phyloP scores from a whole-genome alignment of 192 early-diverging fungal species.

The Coemansia sp. region DNA sequence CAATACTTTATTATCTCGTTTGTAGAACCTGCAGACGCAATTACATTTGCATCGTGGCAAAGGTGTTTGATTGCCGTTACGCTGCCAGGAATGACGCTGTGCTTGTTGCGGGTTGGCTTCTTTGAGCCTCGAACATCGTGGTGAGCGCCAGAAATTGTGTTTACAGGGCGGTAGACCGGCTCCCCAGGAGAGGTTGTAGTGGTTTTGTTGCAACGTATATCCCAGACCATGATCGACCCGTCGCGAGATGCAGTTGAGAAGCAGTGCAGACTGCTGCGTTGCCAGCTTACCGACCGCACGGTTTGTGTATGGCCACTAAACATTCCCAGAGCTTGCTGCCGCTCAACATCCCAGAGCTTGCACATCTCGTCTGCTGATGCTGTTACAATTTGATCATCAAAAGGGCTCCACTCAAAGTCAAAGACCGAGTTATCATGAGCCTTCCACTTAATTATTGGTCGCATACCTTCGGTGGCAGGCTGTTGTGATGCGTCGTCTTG shows the following conservation, averaged over 20 bases:
- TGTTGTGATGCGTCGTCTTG: not conserved
- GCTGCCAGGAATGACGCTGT: constrained; percentile 16
- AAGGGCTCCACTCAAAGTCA: constrained; percentile 75
- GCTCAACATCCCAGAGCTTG: constrained; percentile 76
- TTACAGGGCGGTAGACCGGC: constrained; percentile 35
- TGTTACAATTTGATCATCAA: constrained; percentile 68
- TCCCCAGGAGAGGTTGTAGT: constrained; percentile 5
- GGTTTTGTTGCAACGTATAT: constrained; percentile 62
- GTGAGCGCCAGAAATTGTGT: constrained; percentile 37
- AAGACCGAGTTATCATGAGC: constrained; percentile 82
- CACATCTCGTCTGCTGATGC: constrained; percentile 77
- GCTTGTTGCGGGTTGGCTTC: constrained; percentile 18
- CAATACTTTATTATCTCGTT: constrained; percentile 74
- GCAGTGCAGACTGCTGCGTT: constrained; percentile 58
- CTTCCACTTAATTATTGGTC: constrained; percentile 31
- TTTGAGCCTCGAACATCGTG: constrained; percentile 10
- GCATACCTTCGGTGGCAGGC: constrained; percentile 10
- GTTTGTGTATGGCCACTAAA: constrained; percentile 71
- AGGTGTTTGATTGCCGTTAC: constrained; percentile 32
- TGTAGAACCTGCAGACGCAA: constrained; percentile 33
- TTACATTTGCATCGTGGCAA: constrained; percentile 22
- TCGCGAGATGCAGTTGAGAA: constrained; percentile 75
- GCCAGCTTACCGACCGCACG: constrained; percentile 70
- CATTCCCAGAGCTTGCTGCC: constrained; percentile 49
- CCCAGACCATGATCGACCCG: constrained; percentile 76